Evolutionary conservation across 371 early-diverging fungal species (phyloP), one percentile per base, ranked within the genome.

Genomic region (Mortierella sp.): DNA sequence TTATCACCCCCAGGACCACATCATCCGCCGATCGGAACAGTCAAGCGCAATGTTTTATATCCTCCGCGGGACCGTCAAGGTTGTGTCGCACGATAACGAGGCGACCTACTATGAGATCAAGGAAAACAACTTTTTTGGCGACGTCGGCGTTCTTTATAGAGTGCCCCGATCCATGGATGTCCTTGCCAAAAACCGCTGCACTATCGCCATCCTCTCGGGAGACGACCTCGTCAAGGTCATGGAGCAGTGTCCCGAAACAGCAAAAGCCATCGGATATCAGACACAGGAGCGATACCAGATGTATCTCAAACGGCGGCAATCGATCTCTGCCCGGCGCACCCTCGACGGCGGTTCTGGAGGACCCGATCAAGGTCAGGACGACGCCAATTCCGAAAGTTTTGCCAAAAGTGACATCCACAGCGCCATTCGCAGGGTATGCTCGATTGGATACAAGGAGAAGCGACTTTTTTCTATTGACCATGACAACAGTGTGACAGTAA

Each of bases 11-110:
- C 83, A 83, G 67, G 83, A 83, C 34, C 83, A 83, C 66, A 83
- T 83, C 70, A 83, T 83, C 53, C 74, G 74, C 14, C 83, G 79
- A 4, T 83, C 83, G 2, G 96, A 95, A 63, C 87, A 86, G 37
- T 93, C 95, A 26, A 91, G 89, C 68, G 94, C 95, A 66, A 94
- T 97, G 94, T 97, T 96, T 76, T 94, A 97, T 64, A 80, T 97
- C 47, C 87, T 96, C 13, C 85, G 91, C 22, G 98, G 98, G 1
- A 80, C 89, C 3, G 96, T 97, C 48, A 90, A 92, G 73, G 96
- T 97, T 0, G 91, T 91, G 14, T 91, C 92, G 29, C 91, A 91
- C 52, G 96, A 94, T 68, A 91, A 89, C 47, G 96, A 96, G 74
- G 89, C 93, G 5, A 90, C 93, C 24, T 93, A 92, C 80, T 93